Conservation (phyloP, 345 rosid species). For the Theobroma cacao region DNA sequence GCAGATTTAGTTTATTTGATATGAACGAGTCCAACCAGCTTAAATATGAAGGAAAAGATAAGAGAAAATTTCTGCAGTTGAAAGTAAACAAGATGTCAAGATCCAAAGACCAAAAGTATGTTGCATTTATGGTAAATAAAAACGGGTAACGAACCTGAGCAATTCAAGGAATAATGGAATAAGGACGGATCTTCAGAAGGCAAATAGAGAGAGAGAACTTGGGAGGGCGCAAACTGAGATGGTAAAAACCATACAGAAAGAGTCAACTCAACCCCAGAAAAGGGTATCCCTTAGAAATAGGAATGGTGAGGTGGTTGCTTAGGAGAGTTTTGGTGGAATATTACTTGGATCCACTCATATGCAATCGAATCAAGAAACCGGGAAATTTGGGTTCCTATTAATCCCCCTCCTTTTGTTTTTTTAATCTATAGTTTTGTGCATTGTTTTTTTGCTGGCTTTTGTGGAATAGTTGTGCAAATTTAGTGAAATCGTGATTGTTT, state of each 20-base stretch:
- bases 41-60: background rate
- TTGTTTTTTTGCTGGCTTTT: background rate
- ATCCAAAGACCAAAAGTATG: background rate
- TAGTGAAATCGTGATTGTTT: background rate
- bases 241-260: constrained; percentile 11
- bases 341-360: constrained; percentile 6
- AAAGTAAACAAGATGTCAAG: background rate
- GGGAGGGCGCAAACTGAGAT: background rate
- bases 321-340: background rate
- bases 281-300: constrained; percentile 1
- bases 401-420: background rate
- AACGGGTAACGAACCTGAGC: constrained; percentile 23
- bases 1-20: background rate
- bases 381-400: constrained; percentile 3
- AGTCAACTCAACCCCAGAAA: constrained; percentile 24
- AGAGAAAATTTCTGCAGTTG: background rate
- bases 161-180: constrained; percentile 6
- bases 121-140: background rate
- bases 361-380: constrained; percentile 11
- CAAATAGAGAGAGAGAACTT: constrained; percentile 3
- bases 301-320: background rate
- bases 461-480: background rate
- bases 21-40: background rate
- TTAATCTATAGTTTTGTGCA: too few species aligned
- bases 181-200: constrained; percentile 1